Base-by-base conservation (phyloP, 768 basidiomycete genomes). In the Tremella fuciformis region DNA sequence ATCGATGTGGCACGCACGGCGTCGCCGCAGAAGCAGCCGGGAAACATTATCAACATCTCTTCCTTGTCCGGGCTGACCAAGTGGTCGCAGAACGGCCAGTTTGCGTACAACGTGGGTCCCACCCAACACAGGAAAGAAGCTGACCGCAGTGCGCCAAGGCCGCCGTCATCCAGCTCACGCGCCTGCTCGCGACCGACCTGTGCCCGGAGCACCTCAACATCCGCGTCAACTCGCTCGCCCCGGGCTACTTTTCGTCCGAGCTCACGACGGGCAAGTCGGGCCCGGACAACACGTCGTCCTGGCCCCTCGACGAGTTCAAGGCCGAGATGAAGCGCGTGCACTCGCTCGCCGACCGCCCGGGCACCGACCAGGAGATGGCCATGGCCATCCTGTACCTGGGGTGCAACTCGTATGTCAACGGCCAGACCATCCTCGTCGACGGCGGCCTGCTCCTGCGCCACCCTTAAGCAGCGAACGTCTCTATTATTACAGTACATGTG, bases 11-110 rank as follows among this genome's bases (percentile, higher is more conserved):
- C 39, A 41, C 11, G 39, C 11, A 41, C 11, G 39, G 18, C 11
- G 11, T 11, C 13, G 11, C 39, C 39, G 11, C 39, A 41, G 16
- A 49, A 49, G 47, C 16, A 13, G 13, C 47, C 47, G 13, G 47
- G 47, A 15, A 49, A 49, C 22, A 49, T 49, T 22, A 49, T 49
- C 47, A 49, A 49, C 47, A 49, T 49, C 22, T 49, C 47, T 13
- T 49, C 47, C 22, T 22, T 49, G 47, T 16, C 16, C 16, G 47
- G 47, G 13, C 47, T 49, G 16, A 49, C 47, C n/a, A 49, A 49
- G 22, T 49, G 47, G 47, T 16, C 16, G 16, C 47, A 49, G 47
- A 49, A 49, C 22, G 47, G 47, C 16, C 47, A 49, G 22, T 49
- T 49, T 22, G 47, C 47, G 16, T 49, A 49, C 22, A 49, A 49